phyloP scores from a whole-genome alignment of 1,139 yeast species.

The Zygosaccharomyces sapae region DNA sequence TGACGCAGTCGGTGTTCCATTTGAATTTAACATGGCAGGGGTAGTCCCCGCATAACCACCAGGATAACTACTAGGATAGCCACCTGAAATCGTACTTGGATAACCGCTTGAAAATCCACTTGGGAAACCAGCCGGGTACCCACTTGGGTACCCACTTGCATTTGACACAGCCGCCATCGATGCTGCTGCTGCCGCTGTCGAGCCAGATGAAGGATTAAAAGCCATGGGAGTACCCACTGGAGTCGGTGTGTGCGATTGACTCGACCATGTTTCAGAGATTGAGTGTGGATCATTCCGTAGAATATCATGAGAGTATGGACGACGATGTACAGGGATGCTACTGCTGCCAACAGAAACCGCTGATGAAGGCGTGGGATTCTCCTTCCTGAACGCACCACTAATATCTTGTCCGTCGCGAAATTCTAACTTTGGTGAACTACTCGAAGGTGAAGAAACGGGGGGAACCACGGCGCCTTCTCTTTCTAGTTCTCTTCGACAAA shows the following conservation, averaged over 20 bases:
- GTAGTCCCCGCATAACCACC: too few relatives aligned
- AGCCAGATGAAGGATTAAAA: not conserved
- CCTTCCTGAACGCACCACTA: not conserved
- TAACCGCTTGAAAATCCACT: too few relatives aligned
- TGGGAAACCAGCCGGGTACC: not conserved
- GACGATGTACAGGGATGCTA: not conserved
- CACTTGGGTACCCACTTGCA: not conserved
- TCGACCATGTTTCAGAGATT: not conserved
- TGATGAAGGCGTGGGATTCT: not conserved
- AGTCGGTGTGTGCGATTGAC: not conserved
- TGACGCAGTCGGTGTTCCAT: not conserved
- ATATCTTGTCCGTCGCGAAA: not conserved
- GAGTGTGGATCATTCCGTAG: not conserved
- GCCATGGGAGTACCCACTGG: not conserved
- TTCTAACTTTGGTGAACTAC: conserved; percentile 12
- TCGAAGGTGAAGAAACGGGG: conserved; percentile 12
- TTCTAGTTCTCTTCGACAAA: conserved; percentile 54
- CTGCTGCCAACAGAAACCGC: not conserved
- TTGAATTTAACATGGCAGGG: not conserved
- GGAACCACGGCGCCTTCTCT: conserved; percentile 36
- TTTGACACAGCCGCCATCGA: not conserved
- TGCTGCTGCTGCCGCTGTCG: not conserved
- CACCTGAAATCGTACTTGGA: too few relatives aligned
- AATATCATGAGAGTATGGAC: not conserved
- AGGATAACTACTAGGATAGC: too few relatives aligned